These are phyloP conservation scores for Aspergillus pseudoterreus DNA, from an alignment of 2,329 filamentous ascomycete genomes.

Conservation along the genomic window DNA sequence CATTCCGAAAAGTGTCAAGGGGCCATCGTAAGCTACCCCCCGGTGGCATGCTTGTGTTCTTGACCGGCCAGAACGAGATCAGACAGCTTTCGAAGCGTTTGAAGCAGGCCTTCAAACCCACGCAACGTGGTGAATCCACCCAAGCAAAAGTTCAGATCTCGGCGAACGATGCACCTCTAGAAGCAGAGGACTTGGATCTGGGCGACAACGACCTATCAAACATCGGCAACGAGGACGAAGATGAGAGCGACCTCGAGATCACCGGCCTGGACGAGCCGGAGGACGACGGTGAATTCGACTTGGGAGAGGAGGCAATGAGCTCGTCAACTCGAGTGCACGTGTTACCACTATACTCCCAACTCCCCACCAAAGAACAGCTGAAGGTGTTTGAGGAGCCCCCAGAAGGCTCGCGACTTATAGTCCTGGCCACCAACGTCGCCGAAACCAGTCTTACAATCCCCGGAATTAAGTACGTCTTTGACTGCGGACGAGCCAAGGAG, in stretches of 20 bases:
- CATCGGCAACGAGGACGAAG: conserved; percentile 51
- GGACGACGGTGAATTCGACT: conserved; percentile 62
- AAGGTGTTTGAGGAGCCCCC: conserved; percentile 83
- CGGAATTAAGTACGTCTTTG: conserved; percentile 91
- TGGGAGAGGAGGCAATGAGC: conserved; percentile 57
- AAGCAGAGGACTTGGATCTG: conserved; percentile 83
- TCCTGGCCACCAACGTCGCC: conserved; percentile 92
- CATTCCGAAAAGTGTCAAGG: conserved; percentile 78
- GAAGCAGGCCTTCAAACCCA: conserved; percentile 63
- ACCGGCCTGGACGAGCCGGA: conserved; percentile 57
- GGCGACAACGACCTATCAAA: conserved; percentile 52
- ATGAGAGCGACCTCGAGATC: conserved; percentile 57
- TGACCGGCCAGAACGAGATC: conserved; percentile 94
- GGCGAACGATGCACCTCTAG: conserved; percentile 71
- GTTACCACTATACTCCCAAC: conserved; percentile 86
- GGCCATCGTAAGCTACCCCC: conserved; percentile 87
- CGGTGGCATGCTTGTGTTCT: conserved; percentile 87
- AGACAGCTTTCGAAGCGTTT: conserved; percentile 74
- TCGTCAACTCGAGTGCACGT: conserved; percentile 73
- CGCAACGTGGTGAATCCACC: conserved; percentile 45
- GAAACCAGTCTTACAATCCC: conserved; percentile 97
- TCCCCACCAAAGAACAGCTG: conserved; percentile 87
- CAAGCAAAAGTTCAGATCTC: conserved; percentile 70
- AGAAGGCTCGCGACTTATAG: conserved; percentile 76
- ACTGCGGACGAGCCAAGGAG: conserved; percentile 89